Conservation (phyloP, 75 land plant genomes). For the Larix kaempferi region DNA sequence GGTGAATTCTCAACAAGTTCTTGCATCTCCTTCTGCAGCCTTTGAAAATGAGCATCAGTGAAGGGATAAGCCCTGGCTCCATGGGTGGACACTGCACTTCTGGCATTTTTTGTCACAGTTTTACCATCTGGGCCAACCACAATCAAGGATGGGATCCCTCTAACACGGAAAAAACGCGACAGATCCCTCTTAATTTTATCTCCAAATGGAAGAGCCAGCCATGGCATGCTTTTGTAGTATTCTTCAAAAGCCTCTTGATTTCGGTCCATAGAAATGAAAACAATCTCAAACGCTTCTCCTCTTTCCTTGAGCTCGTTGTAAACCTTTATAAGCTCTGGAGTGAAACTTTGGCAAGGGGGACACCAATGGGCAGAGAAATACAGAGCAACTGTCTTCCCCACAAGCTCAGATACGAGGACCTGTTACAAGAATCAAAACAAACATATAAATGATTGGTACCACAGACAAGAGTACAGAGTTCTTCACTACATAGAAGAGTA, state of each 20-base stretch:
- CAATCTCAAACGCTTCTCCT: slow-evolving; percentile 44
- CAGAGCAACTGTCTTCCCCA: slow-evolving; percentile 55
- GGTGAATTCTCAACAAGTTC: slow-evolving; percentile 28
- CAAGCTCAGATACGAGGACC: slow-evolving; percentile 54
- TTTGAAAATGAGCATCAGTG: slow-evolving; percentile 34
- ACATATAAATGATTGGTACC: too few species aligned
- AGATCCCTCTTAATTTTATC: slow-evolving; percentile 39
- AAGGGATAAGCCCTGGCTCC: slow-evolving; percentile 68
- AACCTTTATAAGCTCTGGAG: slow-evolving; percentile 51
- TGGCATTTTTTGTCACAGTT: slow-evolving; percentile 46
- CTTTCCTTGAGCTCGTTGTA: slow-evolving; percentile 58
- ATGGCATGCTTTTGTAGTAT: slow-evolving; percentile 57
- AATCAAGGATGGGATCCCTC: slow-evolving; percentile 53
- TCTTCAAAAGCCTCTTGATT: slow-evolving; percentile 58
- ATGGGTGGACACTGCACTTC: slow-evolving; percentile 22
- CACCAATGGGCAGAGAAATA: slow-evolving; percentile 84
- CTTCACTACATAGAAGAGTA: too few species aligned
- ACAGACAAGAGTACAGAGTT: too few species aligned
- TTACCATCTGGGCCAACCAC: slow-evolving; percentile 60
- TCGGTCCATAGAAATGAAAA: slow-evolving; percentile 60
- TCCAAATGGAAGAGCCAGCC: slow-evolving; percentile 66
- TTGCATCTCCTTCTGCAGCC: slow-evolving; percentile 24
- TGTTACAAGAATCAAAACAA: slow-evolving; percentile 1
- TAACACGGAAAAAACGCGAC: slow-evolving; percentile 31
- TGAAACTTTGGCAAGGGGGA: slow-evolving; percentile 60